Evolutionary conservation across 164 flowering plant species (phyloP), one percentile per base, ranked within the genome.

Genomic region (Magnolia kwangsiensis): DNA sequence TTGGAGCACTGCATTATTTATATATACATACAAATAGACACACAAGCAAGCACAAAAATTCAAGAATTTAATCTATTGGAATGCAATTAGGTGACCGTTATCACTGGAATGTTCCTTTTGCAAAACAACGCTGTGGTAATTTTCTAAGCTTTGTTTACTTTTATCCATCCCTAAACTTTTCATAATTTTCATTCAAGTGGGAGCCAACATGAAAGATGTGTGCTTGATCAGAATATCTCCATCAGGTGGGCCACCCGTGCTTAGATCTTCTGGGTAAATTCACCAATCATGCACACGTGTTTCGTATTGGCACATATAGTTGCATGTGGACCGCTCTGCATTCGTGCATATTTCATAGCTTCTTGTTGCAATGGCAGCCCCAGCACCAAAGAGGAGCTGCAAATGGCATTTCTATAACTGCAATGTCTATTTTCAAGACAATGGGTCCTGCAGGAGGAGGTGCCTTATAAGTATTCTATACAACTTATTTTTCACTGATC

Each of bases 351-450:
- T 3, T 37, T 37, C 45, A 37, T 37, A 37, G 45, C 7, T 37
- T 37, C 14, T 21, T 55, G 51, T 51, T 45, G 24, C 19, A 73
- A 58, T 18, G 4, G 59, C 59, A 80, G 82, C 50, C 76, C 11
- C 98, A 92, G 79, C 75, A 88, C 71, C 95, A 90, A 84, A 87
- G 96, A 80, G 98, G 95, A 72, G 92, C 92, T 58, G 97, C 95
- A 11, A 91, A 93, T 86, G 96, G 97, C 72, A 78, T 93, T 51
- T 81, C 97, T 31, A 84, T 88, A 90, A 95, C 97, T 5, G 82
- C 78, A 7, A 84, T 86, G 97, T 93, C 98, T 72, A 49, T 92
- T 29, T 90, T 81, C 83, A 91, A 88, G 82, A 89, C 92, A 51
- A 23, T 70, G 72, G 98, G 97, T 79, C 98, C 97, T 18, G 96